A percentile compares a stretch with the other conserved stretches of the same genome.
phyloP scores from a whole-genome alignment of 148 eudicot genomes.

The Cornus kousa region DNA sequence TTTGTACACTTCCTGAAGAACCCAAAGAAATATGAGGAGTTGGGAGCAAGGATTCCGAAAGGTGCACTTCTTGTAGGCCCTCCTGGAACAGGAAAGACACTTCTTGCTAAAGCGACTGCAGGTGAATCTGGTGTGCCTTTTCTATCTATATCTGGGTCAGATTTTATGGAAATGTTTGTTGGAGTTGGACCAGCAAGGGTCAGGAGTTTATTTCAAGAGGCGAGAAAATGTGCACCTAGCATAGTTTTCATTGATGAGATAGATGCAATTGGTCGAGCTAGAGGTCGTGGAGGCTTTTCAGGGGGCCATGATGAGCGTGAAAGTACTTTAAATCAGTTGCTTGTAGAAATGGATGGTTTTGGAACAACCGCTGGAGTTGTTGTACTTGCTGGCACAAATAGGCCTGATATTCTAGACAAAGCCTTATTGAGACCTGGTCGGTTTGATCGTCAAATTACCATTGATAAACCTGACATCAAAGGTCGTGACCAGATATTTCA shows the following conservation, averaged over 20 bases:
- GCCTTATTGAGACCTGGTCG: slow-evolving; percentile 73
- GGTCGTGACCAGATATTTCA: slow-evolving; percentile 63
- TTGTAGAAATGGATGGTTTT: slow-evolving; percentile 80
- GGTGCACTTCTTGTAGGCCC: slow-evolving; percentile 76
- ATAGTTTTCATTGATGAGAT: slow-evolving; percentile 74
- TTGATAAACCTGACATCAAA: slow-evolving; percentile 69
- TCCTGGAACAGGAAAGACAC: slow-evolving; percentile 80
- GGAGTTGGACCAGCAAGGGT: slow-evolving; percentile 78
- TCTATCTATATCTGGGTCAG: slow-evolving; percentile 65
- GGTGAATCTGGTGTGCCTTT: slow-evolving; percentile 73
- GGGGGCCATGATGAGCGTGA: slow-evolving; percentile 64
- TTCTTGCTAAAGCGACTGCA: slow-evolving; percentile 71
- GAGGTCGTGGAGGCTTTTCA: slow-evolving; percentile 61
- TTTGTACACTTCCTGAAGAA: slow-evolving; percentile 59
- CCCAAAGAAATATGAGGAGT: slow-evolving; percentile 61
- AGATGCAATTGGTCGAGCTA: slow-evolving; percentile 70
- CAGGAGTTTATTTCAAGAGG: slow-evolving; percentile 60
- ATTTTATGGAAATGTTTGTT: slow-evolving; percentile 75
- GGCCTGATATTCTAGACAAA: slow-evolving; percentile 66
- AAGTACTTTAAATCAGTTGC: slow-evolving; percentile 64
- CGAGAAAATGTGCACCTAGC: slow-evolving; percentile 65
- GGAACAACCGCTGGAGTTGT: slow-evolving; percentile 65
- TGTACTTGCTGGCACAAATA: slow-evolving; percentile 67
- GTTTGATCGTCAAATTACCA: slow-evolving; percentile 63
- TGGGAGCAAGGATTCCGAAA: slow-evolving; percentile 71